Evolutionary conservation across 768 basidiomycete species (phyloP).

Genomic region (Lactifluus pinguis): DNA sequence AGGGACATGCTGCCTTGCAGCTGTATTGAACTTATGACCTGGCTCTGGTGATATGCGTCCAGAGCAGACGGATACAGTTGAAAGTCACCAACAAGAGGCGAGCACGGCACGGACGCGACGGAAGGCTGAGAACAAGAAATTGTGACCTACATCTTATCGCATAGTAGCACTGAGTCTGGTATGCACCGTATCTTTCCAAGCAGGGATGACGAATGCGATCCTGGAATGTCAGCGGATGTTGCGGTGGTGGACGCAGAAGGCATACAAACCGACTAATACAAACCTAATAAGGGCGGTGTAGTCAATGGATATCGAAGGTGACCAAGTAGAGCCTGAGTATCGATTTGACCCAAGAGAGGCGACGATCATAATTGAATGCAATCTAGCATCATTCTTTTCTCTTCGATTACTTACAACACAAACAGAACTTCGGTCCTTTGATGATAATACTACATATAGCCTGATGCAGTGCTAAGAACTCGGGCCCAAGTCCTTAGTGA

Average conservation of each 20-base stretch:
- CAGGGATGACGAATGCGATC: background rate
- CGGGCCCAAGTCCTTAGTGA: too few species aligned
- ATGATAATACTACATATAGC: too few species aligned
- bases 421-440: too few species aligned
- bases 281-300: too few species aligned
- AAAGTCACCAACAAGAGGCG: background rate
- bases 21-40: constrained; percentile 63
- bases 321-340: too few species aligned
- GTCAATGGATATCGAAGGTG: too few species aligned
- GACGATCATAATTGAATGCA: too few species aligned
- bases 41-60: constrained; percentile 40
- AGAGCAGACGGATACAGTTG: constrained; percentile 15
- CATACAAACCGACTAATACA: background rate
- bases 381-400: too few species aligned
- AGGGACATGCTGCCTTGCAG: constrained; percentile 89
- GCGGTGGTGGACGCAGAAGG: background rate
- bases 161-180: background rate
- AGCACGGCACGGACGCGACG: background rate
- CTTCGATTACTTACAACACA: too few species aligned
- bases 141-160: background rate
- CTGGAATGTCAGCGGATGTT: background rate
- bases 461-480: too few species aligned
- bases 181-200: background rate
- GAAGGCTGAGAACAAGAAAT: background rate
- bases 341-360: too few species aligned